Base-by-base conservation (phyloP, 495 filamentous ascomycete species). In the Terfezia boudieri region DNA sequence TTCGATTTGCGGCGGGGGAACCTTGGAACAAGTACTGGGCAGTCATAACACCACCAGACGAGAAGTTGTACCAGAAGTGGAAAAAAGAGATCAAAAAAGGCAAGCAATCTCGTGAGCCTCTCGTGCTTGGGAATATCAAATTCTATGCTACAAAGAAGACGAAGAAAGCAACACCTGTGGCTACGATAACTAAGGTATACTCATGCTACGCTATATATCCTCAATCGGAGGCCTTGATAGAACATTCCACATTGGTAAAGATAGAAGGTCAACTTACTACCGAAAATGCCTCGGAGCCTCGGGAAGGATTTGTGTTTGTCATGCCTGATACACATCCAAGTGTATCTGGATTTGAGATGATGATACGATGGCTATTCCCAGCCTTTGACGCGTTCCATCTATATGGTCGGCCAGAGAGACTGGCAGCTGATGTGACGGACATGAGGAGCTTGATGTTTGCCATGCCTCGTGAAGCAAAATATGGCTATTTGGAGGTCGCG, bases 11-110 rank as follows among this genome's bases (percentile, higher is more conserved):
- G 16, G 89, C 92, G 12, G 90, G 90, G 16, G 94, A 89, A 9
- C 89, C 90, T 2, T 99, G 90, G 90, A 78, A 83, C 61, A 81
- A 89, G 12, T 96, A 87, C 66, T 99, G 86, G 84, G 94, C 86
- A 67, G 89, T 96, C 57, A 81, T 95, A 55, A 76, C 76, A 9
- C 90, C 89, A 20, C 90, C 92, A 4, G 82, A 87, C 60, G 87
- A 94, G 67, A 99, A 96, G 68, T 83, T 90, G 53, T 76, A 80
- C 43, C 78, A 83, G 57, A 93, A 86, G 62, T 74, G 79, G 22
- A 80, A 84, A 57, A 95, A 93, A 61, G 73, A 79, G 10, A 65
- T 80, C 60, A 95, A 93, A 70, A 94, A 93, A 69, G 56, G 58
- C 9, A 68, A 70, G 49, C 76, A 77, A 56, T 82, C 83, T 4